A percentile compares a stretch with the other conserved stretches of the same genome.
Conservation (phyloP, 768 basidiomycete species). For the Clitopilus passeckerianus region DNA sequence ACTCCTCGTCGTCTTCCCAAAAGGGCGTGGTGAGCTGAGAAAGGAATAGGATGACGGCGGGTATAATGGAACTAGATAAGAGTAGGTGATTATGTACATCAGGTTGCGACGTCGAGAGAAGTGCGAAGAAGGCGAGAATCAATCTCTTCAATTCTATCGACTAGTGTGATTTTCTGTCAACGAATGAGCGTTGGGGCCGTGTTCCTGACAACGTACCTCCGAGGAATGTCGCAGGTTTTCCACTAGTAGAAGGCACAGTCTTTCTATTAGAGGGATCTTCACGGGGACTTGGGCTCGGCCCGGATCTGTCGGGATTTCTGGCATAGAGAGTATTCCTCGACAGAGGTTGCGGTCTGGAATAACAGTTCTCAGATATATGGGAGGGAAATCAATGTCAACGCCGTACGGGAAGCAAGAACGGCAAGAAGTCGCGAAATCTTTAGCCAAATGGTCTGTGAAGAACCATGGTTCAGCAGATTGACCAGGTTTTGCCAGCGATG, state of each 20-base stretch:
- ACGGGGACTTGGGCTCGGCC: conserved; percentile 10
- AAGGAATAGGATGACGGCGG: conserved; percentile 57
- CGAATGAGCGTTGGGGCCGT: too few species aligned
- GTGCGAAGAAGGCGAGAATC: conserved; percentile 35
- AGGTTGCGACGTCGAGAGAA: conserved; percentile 33
- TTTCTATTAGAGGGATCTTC: conserved; percentile 37
- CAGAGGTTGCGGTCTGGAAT: conserved; percentile 35
- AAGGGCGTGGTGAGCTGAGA: conserved; percentile 47
- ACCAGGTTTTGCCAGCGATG: conserved; percentile 36
- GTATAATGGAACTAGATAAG: conserved; percentile 53
- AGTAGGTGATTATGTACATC: conserved; percentile 31
- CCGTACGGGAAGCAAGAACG: conserved; percentile 52
- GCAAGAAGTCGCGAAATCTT: conserved; percentile 46
- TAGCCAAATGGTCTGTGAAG: conserved; percentile 47
- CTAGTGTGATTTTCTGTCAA: background rate
- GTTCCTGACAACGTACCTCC: conserved; percentile 27
- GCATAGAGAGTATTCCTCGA: conserved; percentile 35
- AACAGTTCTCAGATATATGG: conserved; percentile 1
- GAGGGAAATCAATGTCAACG: background rate
- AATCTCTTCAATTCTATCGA: conserved; percentile 17
- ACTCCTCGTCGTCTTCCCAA: conserved; percentile 59
- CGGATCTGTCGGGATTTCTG: conserved; percentile 19
- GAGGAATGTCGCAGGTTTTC: conserved; percentile 32
- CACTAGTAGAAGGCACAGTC: conserved; percentile 42
- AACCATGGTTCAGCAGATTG: conserved; percentile 43